A percentile compares a stretch with the other conserved stretches of the same genome.
Conservation (phyloP, 73 alveolate species). For the Paramecium caudatum region DNA sequence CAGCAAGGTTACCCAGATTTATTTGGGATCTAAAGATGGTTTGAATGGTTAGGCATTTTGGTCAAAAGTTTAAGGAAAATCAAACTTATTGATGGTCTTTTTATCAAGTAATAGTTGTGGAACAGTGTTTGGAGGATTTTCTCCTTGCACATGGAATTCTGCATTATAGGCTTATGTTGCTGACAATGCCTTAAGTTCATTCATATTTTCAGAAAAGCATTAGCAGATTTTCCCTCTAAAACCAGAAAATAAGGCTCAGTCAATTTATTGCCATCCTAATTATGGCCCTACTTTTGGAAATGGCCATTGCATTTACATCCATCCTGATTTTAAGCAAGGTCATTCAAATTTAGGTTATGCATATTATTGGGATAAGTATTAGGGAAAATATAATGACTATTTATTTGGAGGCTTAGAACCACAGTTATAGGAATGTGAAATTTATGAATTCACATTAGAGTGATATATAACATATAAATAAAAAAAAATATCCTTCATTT, state of each 20-base stretch:
- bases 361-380: background rate
- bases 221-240: background rate
- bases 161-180: background rate
- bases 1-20: no score
- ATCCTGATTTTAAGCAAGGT: background rate
- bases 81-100: background rate
- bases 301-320: slow-evolving; percentile 77
- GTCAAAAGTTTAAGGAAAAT: background rate
- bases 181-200: slow-evolving; percentile 39
- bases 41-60: slow-evolving; percentile 2
- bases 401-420: no score
- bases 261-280: slow-evolving; percentile 76
- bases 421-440: no score
- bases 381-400: no score
- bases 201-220: slow-evolving; percentile 10
- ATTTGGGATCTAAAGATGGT: slow-evolving; percentile 48
- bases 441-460: no score
- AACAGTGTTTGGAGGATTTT: background rate
- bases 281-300: slow-evolving; percentile 82
- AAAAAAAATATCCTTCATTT: background rate
- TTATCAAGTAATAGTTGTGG: slow-evolving; percentile 16
- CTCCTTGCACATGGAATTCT: slow-evolving; percentile 23
- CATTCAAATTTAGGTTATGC: background rate
- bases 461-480: no score
- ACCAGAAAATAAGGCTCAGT: background rate